Percentiles rank a stretch among this genome's conserved stretches.
These are phyloP conservation scores for Rhodotorula graminis DNA, from an alignment of 768 basidiomycete species.

Conservation along the genomic window DNA sequence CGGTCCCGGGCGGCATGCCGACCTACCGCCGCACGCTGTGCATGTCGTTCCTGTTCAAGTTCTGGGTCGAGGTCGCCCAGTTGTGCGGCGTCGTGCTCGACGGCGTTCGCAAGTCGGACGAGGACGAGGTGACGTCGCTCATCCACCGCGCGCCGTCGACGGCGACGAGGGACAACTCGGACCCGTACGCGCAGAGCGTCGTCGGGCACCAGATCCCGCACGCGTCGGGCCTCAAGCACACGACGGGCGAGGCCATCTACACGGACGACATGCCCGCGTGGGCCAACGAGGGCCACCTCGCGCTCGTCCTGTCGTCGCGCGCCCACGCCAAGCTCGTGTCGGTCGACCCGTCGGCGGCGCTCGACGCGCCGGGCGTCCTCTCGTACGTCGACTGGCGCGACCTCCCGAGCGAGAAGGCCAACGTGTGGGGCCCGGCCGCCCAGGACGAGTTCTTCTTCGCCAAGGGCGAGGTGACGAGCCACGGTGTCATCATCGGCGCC, in stretches of 20 bases:
- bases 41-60: constrained; percentile 42
- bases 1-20: constrained; percentile 43
- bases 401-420: constrained; percentile 35
- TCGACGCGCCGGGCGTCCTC: constrained; percentile 39
- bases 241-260: constrained; percentile 42
- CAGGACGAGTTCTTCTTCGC: constrained; percentile 39
- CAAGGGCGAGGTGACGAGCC: constrained; percentile 36
- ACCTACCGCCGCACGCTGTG: constrained; percentile 40
- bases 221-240: constrained; percentile 39
- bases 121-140: constrained; percentile 1
- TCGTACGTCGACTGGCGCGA: constrained; percentile 38
- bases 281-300: constrained; percentile 38
- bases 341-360: constrained; percentile 37
- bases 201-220: constrained; percentile 40
- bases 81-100: constrained; percentile 25
- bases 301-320: constrained; percentile 37
- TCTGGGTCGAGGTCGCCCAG: constrained; percentile 37
- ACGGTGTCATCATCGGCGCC: constrained; percentile 40
- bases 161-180: constrained; percentile 40
- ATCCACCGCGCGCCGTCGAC: constrained; percentile 37
- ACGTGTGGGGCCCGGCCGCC: constrained; percentile 37
- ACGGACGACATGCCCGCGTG: constrained; percentile 40
- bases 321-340: constrained; percentile 42
- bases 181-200: constrained; percentile 38
- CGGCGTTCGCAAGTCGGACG: constrained; percentile 1